These are phyloP conservation scores for Davidsoniella eucalypti DNA, from an alignment of 2,329 filamentous ascomycete genomes.

Conservation along the genomic window DNA sequence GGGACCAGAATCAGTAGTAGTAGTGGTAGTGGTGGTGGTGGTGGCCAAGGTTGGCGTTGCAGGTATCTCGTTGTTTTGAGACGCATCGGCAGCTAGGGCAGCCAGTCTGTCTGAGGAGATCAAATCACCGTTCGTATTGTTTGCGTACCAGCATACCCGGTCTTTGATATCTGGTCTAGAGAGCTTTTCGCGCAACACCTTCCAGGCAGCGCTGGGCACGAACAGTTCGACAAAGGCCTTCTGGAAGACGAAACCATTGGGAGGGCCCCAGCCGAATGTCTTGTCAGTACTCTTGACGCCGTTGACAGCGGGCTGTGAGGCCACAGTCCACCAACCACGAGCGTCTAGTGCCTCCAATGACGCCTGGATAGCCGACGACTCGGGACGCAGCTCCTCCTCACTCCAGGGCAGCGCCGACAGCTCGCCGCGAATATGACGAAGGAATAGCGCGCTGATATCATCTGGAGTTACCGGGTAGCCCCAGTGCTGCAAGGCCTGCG, in stretches of 20 bases:
- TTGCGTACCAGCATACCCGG: slow-evolving; percentile 73
- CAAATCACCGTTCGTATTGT: slow-evolving; percentile 64
- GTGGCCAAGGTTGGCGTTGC: not conserved
- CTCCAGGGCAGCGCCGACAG: slow-evolving; percentile 81
- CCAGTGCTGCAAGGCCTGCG: slow-evolving; percentile 73
- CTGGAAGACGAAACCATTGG: slow-evolving; percentile 88
- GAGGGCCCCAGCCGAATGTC: slow-evolving; percentile 86
- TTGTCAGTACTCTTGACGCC: slow-evolving; percentile 59
- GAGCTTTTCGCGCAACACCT: slow-evolving; percentile 46
- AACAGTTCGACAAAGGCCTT: slow-evolving; percentile 98
- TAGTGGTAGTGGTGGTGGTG: slow-evolving; percentile 16
- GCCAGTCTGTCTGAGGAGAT: slow-evolving; percentile 41
- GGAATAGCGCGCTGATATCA: slow-evolving; percentile 70
- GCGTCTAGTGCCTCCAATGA: slow-evolving; percentile 61
- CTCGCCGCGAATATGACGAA: slow-evolving; percentile 62
- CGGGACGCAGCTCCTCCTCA: slow-evolving; percentile 70
- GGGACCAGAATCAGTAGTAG: slow-evolving; percentile 15
- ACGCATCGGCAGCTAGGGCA: slow-evolving; percentile 3
- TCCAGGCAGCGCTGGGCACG: slow-evolving; percentile 58
- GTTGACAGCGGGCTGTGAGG: slow-evolving; percentile 87
- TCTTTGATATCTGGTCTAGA: slow-evolving; percentile 39
- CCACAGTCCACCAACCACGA: slow-evolving; percentile 89
- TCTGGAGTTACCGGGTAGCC: slow-evolving; percentile 50
- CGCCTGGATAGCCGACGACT: slow-evolving; percentile 65
- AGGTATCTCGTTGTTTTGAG: not conserved